Conservation (phyloP, 345 rosid species). For the Sapria himalayana region DNA sequence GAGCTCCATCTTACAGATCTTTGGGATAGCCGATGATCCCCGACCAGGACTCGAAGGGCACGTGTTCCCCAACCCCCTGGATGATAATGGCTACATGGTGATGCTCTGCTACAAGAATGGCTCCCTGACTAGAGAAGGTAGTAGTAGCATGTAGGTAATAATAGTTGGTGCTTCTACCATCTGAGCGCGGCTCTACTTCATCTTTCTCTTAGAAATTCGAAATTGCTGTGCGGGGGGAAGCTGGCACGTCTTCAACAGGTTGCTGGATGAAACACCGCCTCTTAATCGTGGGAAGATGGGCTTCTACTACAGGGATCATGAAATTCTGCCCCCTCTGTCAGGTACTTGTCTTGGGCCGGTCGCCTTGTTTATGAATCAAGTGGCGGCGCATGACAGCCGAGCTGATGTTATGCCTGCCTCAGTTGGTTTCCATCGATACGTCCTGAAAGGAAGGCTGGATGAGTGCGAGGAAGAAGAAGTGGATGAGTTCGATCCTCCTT, state of each 20-base stretch:
- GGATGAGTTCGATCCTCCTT: constrained; percentile 57
- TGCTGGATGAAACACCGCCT: constrained; percentile 50
- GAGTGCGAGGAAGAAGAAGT: constrained; percentile 35
- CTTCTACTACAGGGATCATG: constrained; percentile 84
- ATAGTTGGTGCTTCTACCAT: background rate
- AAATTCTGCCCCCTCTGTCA: constrained; percentile 92
- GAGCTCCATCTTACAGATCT: constrained; percentile 45
- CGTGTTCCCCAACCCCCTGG: constrained; percentile 75
- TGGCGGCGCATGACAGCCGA: no score
- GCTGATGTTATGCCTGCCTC: no score
- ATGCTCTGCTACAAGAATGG: constrained; percentile 79
- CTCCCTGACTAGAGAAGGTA: constrained; percentile 90
- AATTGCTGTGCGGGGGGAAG: constrained; percentile 42
- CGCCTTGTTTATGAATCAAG: no score
- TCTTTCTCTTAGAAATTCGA: constrained; percentile 32
- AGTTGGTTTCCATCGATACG: constrained; percentile 73
- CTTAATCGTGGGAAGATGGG: constrained; percentile 90
- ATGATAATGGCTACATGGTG: constrained; percentile 80
- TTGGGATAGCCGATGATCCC: constrained; percentile 61
- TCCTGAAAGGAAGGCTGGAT: constrained; percentile 31
- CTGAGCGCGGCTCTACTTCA: constrained; percentile 2
- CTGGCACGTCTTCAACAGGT: constrained; percentile 63
- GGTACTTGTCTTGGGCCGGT: no score
- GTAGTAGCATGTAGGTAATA: background rate
- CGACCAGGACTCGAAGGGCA: constrained; percentile 77